Evolutionary conservation across 768 basidiomycete genomes (phyloP), one percentile per base, ranked within the genome.

Genomic region (Nevesoporus exiguus): DNA sequence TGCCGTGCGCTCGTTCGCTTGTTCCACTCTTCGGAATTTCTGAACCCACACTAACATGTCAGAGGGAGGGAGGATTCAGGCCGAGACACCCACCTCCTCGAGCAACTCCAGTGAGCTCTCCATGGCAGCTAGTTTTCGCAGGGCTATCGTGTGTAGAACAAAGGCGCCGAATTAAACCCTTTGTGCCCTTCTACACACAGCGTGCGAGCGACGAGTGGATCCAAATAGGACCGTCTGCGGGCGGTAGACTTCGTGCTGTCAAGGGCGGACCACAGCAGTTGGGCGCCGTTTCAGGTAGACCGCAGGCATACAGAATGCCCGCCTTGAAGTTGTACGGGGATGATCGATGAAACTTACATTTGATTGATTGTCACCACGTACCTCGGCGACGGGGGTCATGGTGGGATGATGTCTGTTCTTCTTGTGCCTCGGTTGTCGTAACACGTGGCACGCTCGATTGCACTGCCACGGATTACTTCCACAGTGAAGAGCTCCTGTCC

Each of bases 21-120:
- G 73, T 60, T 85, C 84, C 21, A 85, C 77, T 56, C 73, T 74
- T 56, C 73, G 77, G 66, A 85, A 85, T 54, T 79, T 81, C 84
- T 85, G 57, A 33, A 51, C 10, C 2, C 37, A 24, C 9, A 8
- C 50, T 21, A 29, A 40, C 25, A 51, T 9, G 34, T 42, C 36
- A 30, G 48, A 31, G 31, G 29, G 15, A 21, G 15, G 33, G 7
- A 11, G 11, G 7, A 33, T 39, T 37, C 34, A 13, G 22, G n/a
- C n/a, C n/a, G 33, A 30, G 22, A 24, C 15, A 54, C 68, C 3
- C 15, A 70, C 69, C 61, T 66, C 68, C 54, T 70, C 69, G 19
- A 70, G 59, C n/a, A 58, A 57, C 21, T 63, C 68, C 13, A 70
- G 53, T 7, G 66, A 60, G 29, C 27, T 42, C 22, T 54, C 45